Conservation (phyloP, 352 stramenopile genomes). For the Phytophthora megakarya region DNA sequence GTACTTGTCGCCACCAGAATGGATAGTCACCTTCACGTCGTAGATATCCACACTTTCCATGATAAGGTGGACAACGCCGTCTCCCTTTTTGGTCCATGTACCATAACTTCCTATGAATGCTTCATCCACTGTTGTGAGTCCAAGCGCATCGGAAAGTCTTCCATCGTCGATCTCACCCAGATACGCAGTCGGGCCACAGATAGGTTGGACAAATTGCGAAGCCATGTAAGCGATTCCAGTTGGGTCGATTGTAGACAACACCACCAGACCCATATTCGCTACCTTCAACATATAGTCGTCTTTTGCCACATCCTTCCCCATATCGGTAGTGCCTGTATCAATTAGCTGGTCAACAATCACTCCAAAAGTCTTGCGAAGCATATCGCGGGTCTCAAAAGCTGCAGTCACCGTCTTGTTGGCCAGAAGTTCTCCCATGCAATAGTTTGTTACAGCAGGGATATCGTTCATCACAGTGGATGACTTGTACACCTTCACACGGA, state of each 20-base stretch:
- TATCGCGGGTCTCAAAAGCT: conserved; percentile 24
- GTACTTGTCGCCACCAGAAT: conserved; percentile 17
- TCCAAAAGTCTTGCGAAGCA: conserved; percentile 26
- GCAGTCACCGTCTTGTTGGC: conserved; percentile 17
- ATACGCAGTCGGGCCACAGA: conserved; percentile 26
- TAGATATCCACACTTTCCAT: conserved; percentile 20
- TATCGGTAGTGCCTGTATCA: conserved; percentile 12
- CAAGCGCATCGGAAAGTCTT: conserved; percentile 15
- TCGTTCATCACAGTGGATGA: conserved; percentile 22
- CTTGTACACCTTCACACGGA: conserved; percentile 24
- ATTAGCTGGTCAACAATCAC: conserved; percentile 33
- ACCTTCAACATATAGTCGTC: conserved; percentile 36
- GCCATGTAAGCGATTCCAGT: conserved; percentile 37
- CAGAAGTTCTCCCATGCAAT: conserved; percentile 26
- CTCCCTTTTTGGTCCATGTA: conserved; percentile 27
- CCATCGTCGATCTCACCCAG: conserved; percentile 28
- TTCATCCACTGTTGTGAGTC: conserved; percentile 9
- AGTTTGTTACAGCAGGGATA: conserved; percentile 21
- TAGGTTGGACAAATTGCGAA: conserved; percentile 43
- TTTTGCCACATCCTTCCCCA: conserved; percentile 16
- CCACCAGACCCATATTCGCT: conserved; percentile 34
- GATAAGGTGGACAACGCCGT: conserved; percentile 31
- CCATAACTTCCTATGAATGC: conserved; percentile 37
- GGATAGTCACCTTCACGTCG: conserved; percentile 19
- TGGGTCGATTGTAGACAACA: conserved; percentile 41